Evolutionary conservation across 1,284 basidiomycete species (phyloP), one percentile per base, ranked within the genome.

Genomic region (Ganoderma lingzhi): DNA sequence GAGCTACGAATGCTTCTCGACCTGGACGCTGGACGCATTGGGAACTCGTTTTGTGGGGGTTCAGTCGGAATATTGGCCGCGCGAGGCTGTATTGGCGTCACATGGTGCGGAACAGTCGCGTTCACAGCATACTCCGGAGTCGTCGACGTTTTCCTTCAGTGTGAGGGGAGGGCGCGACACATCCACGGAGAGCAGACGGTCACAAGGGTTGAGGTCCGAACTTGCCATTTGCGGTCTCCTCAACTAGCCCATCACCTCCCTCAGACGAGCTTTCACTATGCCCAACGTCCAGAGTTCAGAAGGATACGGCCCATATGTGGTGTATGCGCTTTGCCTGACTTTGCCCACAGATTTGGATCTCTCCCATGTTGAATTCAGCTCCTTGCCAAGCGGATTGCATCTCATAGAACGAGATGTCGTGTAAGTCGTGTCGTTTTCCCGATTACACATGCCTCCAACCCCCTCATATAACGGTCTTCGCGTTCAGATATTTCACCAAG

Each of bases 381-480:
- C 88, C 15, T 84, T 95, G 30, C 93, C 93, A 0, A 93, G 91
- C 72, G 93, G 93, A 2, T 81, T 95, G n/a, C 93, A 95, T 78
- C 82, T 90, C 1, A 88, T 95, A 30, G 91, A 93, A 72, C 84
- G 87, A 56, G 93, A 95, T 76, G 88, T 93, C 41, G 86, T 95
- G 91, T 94, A 76, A 74, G 90, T 67, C 14, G 9, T 45, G 44
- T 62, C 60, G 14, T 60, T 44, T 48, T 23, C 68, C 51, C 64
- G 71, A 53, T 14, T 70, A 62, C 51, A 19, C 14, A 19, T 8
- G 30, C 30, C 37, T 28, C 39, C 23, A 53, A 53, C 37, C 28
- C 39, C 41, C 37, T 42, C 37, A 61, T 19, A 28, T 3, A 37
- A 61, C 32, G 28, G 14, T 42, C 10, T 30, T 19, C 58, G 8